These are phyloP conservation scores for Fragaria iinumae DNA, from an alignment of 306 rosid genomes.

Conservation along the genomic window DNA sequence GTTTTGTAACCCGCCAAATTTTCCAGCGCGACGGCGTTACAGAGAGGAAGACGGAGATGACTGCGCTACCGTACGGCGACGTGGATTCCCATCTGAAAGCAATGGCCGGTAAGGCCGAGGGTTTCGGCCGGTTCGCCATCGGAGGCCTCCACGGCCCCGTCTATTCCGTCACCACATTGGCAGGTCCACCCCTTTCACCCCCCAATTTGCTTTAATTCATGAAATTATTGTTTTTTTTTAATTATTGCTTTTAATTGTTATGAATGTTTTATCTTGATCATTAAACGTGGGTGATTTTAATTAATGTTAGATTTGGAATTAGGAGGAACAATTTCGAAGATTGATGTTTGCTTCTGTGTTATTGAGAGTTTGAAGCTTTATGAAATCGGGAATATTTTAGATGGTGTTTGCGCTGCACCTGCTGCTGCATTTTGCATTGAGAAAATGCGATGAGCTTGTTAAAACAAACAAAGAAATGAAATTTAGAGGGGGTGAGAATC, in stretches of 20 bases:
- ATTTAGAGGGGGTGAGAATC: neutral
- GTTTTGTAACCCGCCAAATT: neutral
- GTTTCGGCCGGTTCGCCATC: slow-evolving; percentile 52
- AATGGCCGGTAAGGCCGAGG: slow-evolving; percentile 58
- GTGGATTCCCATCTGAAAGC: slow-evolving; percentile 50
- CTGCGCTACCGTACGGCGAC: slow-evolving; percentile 51
- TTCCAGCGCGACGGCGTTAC: neutral
- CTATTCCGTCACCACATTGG: slow-evolving; percentile 53
- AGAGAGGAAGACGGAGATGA: slow-evolving; percentile 29
- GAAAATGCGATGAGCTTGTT: neutral
- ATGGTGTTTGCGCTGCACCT: neutral
- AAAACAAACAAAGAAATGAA: neutral
- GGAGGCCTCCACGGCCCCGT: slow-evolving; percentile 61
- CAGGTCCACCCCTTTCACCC: slow-evolving; percentile 31
- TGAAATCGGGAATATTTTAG: neutral
- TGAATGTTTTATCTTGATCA: neutral
- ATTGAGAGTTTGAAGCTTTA: neutral
- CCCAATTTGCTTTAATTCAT: neutral
- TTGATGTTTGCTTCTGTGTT: neutral
- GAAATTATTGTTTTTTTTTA: neutral
- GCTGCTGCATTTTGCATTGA: neutral
- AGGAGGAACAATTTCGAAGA: neutral
- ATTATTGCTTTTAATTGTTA: neutral
- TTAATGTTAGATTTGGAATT: neutral
- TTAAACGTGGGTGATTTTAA: neutral